Evolutionary conservation across 169 alveolate genomes (phyloP), one percentile per base, ranked within the genome.

Genomic region (Neospora caninum): DNA sequence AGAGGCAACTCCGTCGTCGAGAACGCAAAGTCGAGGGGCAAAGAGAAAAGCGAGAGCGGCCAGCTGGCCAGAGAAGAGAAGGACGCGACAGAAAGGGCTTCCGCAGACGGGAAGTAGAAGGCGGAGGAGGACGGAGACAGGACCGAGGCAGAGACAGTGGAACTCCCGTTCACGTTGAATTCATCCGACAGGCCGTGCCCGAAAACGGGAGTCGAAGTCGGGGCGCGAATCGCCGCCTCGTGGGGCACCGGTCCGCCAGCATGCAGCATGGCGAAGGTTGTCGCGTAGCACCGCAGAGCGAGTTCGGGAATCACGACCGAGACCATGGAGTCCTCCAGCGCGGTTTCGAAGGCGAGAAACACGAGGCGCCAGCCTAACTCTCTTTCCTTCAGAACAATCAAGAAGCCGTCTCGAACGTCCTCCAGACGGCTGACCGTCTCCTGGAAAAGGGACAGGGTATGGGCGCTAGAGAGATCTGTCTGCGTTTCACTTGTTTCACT

Each of bases 281-380:
- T 78, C 43, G n/a, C 45, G 45, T n/a, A 78, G 86, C 86, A 78
- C 39, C n/a, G 86, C 38, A 89, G 92, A 34, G 92, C 92, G 36
- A 88, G 87, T 45, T 80, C 69, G 34, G 97, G 97, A 42, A 96
- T 86, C 78, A 94, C 88, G 25, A 93, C 94, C n/a, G 97, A 92
- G 69, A 94, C 94, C 96, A 96, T 94, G 42, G 91, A 83, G 91
- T 96, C 97, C 82, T 96, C 97, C 13, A 96, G 49, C 0, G 96
- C 97, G 6, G 97, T 96, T 64, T 96, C 97, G 39, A 94, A 39
- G 34, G 96, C 97, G 13, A 96, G 87, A 25, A 91, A 91, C 67
- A 96, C 64, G 34, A 94, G 91, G n/a, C 96, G 84, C 88, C 88
- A 88, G 49, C 92, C 93, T 16, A 93, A 18, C 86, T 39, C 84